A percentile compares a stretch with the other conserved stretches of the same genome.
Conservation (phyloP, 176 grass and related monocot species). For the Cenchrus americanus region DNA sequence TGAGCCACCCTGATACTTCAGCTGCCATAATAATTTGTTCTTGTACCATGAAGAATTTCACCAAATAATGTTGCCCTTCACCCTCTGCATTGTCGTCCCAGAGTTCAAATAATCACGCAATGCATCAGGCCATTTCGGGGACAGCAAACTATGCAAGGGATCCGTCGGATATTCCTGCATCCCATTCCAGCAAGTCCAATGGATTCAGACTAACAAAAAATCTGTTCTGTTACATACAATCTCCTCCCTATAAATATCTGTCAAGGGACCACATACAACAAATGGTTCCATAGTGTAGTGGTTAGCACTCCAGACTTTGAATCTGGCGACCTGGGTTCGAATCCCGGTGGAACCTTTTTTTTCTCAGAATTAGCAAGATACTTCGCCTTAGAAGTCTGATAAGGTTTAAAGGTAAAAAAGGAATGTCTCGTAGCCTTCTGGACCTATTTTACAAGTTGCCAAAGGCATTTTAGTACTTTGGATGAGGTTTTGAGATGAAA, state of each 20-base stretch:
- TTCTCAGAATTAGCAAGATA: neutral
- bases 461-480: neutral
- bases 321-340: constrained; percentile 94
- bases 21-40: no score
- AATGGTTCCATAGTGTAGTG: constrained; percentile 68
- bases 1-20: neutral
- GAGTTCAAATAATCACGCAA: no score
- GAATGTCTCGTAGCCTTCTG: neutral
- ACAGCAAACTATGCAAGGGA: neutral
- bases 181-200: neutral
- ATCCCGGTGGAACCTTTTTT: constrained; percentile 61
- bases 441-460: neutral
- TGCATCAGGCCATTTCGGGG: neutral
- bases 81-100: neutral
- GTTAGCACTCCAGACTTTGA: constrained; percentile 99
- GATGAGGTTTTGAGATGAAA: neutral
- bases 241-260: no score
- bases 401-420: no score
- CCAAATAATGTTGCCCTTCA: neutral
- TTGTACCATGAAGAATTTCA: neutral
- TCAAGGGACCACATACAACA: neutral
- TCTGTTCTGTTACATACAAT: no score
- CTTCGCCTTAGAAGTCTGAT: no score
- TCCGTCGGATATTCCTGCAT: neutral
- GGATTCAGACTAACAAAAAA: neutral